Conservation (phyloP, 768 basidiomycete species). For the Mycena pura region DNA sequence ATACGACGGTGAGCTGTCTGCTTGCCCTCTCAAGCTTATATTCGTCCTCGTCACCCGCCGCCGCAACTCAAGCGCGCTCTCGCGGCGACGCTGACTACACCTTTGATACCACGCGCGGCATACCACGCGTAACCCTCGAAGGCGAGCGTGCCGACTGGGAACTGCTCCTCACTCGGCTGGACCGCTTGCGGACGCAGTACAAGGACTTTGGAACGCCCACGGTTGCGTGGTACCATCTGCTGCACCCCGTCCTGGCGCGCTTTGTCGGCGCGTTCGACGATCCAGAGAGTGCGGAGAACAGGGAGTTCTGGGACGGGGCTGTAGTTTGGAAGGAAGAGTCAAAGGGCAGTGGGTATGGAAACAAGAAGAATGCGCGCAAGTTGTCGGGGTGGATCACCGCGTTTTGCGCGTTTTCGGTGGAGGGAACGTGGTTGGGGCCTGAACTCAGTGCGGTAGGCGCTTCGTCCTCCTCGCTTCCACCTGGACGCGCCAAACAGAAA, state of each 20-base stretch:
- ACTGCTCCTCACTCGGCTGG: background rate
- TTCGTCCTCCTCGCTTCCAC: background rate
- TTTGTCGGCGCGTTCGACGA: constrained; percentile 16
- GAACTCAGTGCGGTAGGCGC: constrained; percentile 7
- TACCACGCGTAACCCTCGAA: constrained; percentile 16
- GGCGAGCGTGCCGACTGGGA: constrained; percentile 19
- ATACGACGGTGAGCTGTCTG: constrained; percentile 8
- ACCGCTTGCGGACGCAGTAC: background rate
- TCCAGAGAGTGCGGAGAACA: constrained; percentile 8
- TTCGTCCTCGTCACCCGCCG: background rate
- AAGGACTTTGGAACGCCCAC: constrained; percentile 11
- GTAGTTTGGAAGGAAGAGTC: constrained; percentile 4
- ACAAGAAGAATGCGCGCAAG: constrained; percentile 7
- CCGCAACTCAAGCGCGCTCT: background rate
- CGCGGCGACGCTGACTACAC: constrained; percentile 1
- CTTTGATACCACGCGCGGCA: constrained; percentile 8
- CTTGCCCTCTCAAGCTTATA: constrained; percentile 10
- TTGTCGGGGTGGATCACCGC: constrained; percentile 17
- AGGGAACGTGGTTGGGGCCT: constrained; percentile 14
- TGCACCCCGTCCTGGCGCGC: constrained; percentile 10
- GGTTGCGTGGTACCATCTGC: constrained; percentile 19
- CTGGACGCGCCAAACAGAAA: background rate
- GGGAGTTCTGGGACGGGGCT: constrained; percentile 8
- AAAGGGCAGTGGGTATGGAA: constrained; percentile 3
- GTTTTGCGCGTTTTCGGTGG: constrained; percentile 17